Evolutionary conservation across 352 stramenopile genomes (phyloP).

Genomic region (Halophytophthora polymorphica): DNA sequence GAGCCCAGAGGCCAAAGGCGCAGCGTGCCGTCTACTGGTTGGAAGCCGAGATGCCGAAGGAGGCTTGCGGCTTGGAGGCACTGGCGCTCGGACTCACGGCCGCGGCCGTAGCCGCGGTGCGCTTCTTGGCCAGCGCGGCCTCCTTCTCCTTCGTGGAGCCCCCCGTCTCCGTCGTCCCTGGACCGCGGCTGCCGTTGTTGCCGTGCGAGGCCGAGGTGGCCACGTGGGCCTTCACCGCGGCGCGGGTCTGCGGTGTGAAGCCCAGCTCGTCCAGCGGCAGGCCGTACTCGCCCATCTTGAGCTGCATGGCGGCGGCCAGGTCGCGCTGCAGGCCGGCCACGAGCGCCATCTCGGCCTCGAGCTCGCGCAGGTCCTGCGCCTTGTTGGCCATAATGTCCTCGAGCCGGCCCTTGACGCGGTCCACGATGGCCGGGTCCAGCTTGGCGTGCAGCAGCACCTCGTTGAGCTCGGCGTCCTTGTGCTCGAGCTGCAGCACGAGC

Average conservation of each 20-base stretch:
- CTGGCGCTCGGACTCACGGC: slow-evolving; percentile 10
- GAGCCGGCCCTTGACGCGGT: slow-evolving; percentile 80
- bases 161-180: neutral
- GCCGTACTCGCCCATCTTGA: slow-evolving; percentile 91
- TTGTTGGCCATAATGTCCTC: slow-evolving; percentile 91
- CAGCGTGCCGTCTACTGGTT: too few species aligned
- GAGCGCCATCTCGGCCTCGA: slow-evolving; percentile 75
- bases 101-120: too few species aligned
- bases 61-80: slow-evolving; percentile 6
- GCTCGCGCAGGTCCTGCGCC: slow-evolving; percentile 74
- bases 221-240: slow-evolving; percentile 16
- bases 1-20: too few species aligned
- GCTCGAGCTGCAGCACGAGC: slow-evolving; percentile 82
- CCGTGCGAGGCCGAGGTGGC: slow-evolving; percentile 19
- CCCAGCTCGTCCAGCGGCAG: slow-evolving; percentile 88
- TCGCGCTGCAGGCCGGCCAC: slow-evolving; percentile 82
- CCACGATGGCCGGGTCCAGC: slow-evolving; percentile 80
- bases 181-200: slow-evolving; percentile 20
- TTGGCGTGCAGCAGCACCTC: slow-evolving; percentile 91
- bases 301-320: slow-evolving; percentile 66
- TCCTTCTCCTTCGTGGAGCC: slow-evolving; percentile 12
- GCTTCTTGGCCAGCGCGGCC: slow-evolving; percentile 11
- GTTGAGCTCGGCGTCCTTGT: slow-evolving; percentile 91
- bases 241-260: slow-evolving; percentile 38
- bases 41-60: slow-evolving; percentile 8